Percentiles rank a stretch among this genome's conserved stretches.
Conservation (phyloP, 805 yeast species). For the Kodamaea sagamina region DNA sequence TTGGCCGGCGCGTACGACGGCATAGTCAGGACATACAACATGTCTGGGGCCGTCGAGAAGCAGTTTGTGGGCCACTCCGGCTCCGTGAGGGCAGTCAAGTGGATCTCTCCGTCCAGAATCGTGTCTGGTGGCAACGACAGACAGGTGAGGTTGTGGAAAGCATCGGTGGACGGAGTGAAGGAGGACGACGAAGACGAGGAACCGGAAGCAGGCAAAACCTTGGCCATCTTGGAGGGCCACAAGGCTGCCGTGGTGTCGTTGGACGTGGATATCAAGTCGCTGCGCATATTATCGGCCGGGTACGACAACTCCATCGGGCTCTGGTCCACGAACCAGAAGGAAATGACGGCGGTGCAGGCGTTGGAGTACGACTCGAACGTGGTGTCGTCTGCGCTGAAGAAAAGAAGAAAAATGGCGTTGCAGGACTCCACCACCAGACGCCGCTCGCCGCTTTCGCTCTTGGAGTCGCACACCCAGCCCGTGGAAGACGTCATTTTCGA, state of each 20-base stretch:
- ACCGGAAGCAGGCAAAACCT: constrained; percentile 68
- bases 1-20: constrained; percentile 94
- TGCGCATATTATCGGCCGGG: constrained; percentile 79
- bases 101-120: constrained; percentile 72
- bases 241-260: constrained; percentile 80
- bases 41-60: constrained; percentile 75
- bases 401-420: constrained; percentile 80
- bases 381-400: constrained; percentile 73
- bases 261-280: constrained; percentile 54
- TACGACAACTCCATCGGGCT: constrained; percentile 77
- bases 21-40: constrained; percentile 83
- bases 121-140: constrained; percentile 90
- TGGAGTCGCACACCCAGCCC: constrained; percentile 83
- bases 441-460: constrained; percentile 75
- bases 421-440: constrained; percentile 75
- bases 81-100: constrained; percentile 78
- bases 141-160: constrained; percentile 84
- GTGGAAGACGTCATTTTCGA: constrained; percentile 86
- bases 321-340: constrained; percentile 88
- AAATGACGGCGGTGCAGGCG: constrained; percentile 64
- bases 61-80: constrained; percentile 89
- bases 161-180: constrained; percentile 48
- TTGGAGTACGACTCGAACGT: constrained; percentile 46
- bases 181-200: constrained; percentile 41
- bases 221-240: constrained; percentile 89